Base-by-base conservation (phyloP, 371 early-diverging fungal species). In the Chytridiales sp. region DNA sequence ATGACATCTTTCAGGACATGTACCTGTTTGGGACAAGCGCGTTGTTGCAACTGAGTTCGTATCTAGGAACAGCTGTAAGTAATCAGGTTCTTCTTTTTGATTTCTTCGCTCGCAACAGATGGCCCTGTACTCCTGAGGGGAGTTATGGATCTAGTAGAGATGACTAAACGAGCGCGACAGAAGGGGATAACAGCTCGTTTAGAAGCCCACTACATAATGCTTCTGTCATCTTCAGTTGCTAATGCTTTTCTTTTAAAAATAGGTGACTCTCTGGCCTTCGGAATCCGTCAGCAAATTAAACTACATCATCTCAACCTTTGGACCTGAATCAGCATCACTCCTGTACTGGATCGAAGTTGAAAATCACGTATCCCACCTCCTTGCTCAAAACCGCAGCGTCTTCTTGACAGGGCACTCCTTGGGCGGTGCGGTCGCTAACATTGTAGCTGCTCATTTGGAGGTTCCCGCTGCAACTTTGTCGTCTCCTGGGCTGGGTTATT, bases 371-470 rank as follows among this genome's bases (percentile, higher is more conserved):
- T 9, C 38, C 6, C 3, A 41, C 0, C 41, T 61, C 42, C 15
- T 6, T 6, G 31, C 36, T 6, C 26, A 38, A 1, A 44, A 43
- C 22, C 40, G 55, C 15, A 61, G 24, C 13, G 55, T 76, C 38
- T 30, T 68, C 26, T 49, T 77, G 19, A 75, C 75, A 21, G 79
- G 79, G 1, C 79, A 79, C 56, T 75, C 75, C 2, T 41, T 79
- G 1, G 79, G 79, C n/a, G 79, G 75, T 4, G 72, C 73, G 13
- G 47, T 79, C 21, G 71, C 79, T 4, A 56, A 52, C n/a, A 57
- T 77, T 17, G 50, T 69, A 5, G 64, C 59, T 4, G 54, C 56
- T 11, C 56, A 59, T 22, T 29, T 59, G 29, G 35, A 52, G 27
- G 38, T 70, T 17, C 31, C 52, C n/a, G 57, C 51, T 19, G 39